phyloP scores from a whole-genome alignment of 352 stramenopile species.

The Globisporangium abappressorium region DNA sequence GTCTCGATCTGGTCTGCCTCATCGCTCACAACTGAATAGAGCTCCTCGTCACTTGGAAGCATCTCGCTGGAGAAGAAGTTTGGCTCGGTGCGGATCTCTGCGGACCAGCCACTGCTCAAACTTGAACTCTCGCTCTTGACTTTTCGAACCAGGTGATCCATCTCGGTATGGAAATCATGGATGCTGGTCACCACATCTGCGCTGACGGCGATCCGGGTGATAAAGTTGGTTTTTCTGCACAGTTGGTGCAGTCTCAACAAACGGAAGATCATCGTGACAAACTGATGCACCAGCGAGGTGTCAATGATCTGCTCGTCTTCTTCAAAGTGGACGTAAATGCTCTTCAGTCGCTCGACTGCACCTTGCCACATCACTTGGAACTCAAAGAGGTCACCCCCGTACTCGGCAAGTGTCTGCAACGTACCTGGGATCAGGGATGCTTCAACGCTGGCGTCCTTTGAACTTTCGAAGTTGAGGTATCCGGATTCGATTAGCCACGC shows the following conservation, averaged over 20 bases:
- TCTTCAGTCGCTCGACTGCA: conserved; percentile 3
- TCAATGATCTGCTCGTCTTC: background rate
- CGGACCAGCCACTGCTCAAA: background rate
- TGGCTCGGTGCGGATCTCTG: background rate
- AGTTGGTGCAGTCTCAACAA: conserved; percentile 3
- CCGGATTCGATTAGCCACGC: background rate
- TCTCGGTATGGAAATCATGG: conserved; percentile 12
- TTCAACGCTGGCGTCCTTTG: background rate
- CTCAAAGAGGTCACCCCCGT: conserved; percentile 1
- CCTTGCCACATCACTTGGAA: conserved; percentile 8
- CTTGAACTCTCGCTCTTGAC: background rate
- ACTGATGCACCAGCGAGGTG: background rate
- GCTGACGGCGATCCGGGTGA: conserved; percentile 6
- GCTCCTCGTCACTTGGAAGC: conserved; percentile 1
- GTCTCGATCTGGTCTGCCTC: conserved; percentile 1
- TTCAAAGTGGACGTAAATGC: background rate
- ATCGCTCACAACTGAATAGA: background rate
- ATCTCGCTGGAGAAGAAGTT: background rate
- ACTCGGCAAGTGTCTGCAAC: background rate
- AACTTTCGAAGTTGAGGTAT: background rate
- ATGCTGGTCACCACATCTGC: background rate
- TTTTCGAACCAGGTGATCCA: conserved; percentile 8
- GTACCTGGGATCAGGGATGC: background rate
- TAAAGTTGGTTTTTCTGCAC: conserved; percentile 5
- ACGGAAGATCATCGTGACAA: conserved; percentile 6